Percentiles rank a stretch among this genome's conserved stretches.
Evolutionary conservation across 2,329 filamentous ascomycete genomes (phyloP).

Genomic region (Fusarium sp.): DNA sequence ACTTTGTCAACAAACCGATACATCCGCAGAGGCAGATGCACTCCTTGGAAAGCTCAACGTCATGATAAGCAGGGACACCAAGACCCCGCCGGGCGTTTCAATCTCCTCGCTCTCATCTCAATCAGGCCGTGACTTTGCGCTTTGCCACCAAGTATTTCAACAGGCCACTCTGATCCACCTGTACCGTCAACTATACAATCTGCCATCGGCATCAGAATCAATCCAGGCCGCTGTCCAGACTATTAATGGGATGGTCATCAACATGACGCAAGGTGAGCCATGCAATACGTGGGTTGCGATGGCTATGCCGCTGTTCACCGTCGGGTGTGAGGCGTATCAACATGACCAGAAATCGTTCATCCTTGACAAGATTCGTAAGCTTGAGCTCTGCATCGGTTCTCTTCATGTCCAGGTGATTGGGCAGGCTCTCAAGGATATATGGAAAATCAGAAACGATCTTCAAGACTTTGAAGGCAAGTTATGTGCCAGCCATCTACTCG

Average conservation of each 20-base stretch:
- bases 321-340: constrained; percentile 42
- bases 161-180: constrained; percentile 43
- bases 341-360: constrained; percentile 35
- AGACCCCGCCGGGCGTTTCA: constrained; percentile 25
- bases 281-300: constrained; percentile 47
- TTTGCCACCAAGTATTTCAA: constrained; percentile 43
- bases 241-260: constrained; percentile 38
- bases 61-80: constrained; percentile 40
- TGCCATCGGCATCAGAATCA: constrained; percentile 26
- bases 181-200: constrained; percentile 37
- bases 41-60: constrained; percentile 38
- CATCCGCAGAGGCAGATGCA: constrained; percentile 20
- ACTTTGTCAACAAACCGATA: background rate
- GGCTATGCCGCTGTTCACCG: constrained; percentile 45
- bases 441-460: constrained; percentile 35
- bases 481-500: constrained; percentile 36
- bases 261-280: constrained; percentile 44
- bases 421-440: constrained; percentile 42
- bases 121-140: constrained; percentile 37
- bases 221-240: constrained; percentile 33
- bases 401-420: constrained; percentile 41
- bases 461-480: constrained; percentile 31
- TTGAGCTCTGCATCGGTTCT: constrained; percentile 41
- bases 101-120: constrained; percentile 40
- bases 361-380: constrained; percentile 41